These are phyloP conservation scores for Cyclocybe aegerita DNA, from an alignment of 768 basidiomycete genomes.

Conservation along the genomic window DNA sequence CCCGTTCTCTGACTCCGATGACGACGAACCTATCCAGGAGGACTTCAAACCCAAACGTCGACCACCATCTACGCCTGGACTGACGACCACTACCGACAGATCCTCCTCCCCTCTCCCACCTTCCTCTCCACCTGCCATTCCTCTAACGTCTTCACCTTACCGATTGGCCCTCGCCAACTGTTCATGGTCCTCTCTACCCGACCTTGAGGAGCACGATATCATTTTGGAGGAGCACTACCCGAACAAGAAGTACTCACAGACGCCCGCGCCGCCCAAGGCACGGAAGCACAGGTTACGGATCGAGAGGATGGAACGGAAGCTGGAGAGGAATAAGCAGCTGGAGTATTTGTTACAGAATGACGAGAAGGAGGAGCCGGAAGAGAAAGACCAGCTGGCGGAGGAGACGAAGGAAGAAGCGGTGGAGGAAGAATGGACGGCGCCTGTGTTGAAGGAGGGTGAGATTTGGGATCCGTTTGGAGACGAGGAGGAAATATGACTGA, in stretches of 20 bases:
- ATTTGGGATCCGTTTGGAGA: slow-evolving; percentile 30
- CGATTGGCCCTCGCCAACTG: slow-evolving; percentile 1
- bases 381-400: neutral
- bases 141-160: slow-evolving; percentile 3
- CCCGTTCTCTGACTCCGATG: slow-evolving; percentile 20
- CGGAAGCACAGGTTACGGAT: slow-evolving; percentile 36
- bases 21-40: slow-evolving; percentile 20
- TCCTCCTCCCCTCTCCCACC: slow-evolving; percentile 15
- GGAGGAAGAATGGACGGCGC: slow-evolving; percentile 12
- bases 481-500: slow-evolving; percentile 26
- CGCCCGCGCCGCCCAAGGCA: slow-evolving; percentile 40
- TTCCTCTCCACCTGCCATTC: slow-evolving; percentile 12
- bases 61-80: slow-evolving; percentile 19
- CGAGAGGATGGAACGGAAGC: slow-evolving; percentile 21
- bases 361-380: slow-evolving; percentile 22
- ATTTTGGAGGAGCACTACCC: slow-evolving; percentile 21
- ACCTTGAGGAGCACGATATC: slow-evolving; percentile 3
- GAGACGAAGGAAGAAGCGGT: slow-evolving; percentile 9
- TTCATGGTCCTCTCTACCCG: slow-evolving; percentile 13
- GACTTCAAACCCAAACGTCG: slow-evolving; percentile 4
- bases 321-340: slow-evolving; percentile 30
- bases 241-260: slow-evolving; percentile 29
- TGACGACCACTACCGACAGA: slow-evolving; percentile 9
- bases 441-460: slow-evolving; percentile 11
- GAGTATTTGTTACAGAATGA: slow-evolving; percentile 30